phyloP scores from a whole-genome alignment of 2,329 filamentous ascomycete genomes.

The Piedraia hortae region DNA sequence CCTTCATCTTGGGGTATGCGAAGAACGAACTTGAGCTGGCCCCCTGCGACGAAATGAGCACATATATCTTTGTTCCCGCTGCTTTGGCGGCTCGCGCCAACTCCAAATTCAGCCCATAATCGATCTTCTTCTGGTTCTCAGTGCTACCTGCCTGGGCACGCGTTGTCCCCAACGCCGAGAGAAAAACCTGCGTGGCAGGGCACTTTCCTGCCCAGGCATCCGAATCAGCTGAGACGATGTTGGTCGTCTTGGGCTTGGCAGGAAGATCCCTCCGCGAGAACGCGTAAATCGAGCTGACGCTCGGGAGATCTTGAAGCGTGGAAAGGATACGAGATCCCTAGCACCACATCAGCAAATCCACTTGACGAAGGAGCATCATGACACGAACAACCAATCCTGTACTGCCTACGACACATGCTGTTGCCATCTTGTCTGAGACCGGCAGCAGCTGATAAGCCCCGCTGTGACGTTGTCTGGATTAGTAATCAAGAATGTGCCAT shows the following conservation, averaged over 20 bases:
- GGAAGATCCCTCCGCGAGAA: slow-evolving; percentile 37
- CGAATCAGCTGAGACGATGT: slow-evolving; percentile 40
- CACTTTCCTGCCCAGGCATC: slow-evolving; percentile 34
- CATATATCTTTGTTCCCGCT: slow-evolving; percentile 43
- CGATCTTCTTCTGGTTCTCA: slow-evolving; percentile 60
- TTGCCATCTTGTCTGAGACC: slow-evolving; percentile 15
- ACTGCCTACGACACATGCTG: slow-evolving; percentile 30
- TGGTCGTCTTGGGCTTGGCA: slow-evolving; percentile 30
- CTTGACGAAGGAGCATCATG: slow-evolving; percentile 1
- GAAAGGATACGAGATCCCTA: slow-evolving; percentile 49
- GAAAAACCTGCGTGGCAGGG: slow-evolving; percentile 39
- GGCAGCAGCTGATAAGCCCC: too few species aligned
- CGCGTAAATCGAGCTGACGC: slow-evolving; percentile 29
- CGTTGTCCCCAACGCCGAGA: slow-evolving; percentile 61
- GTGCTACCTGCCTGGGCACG: slow-evolving; percentile 45
- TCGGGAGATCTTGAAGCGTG: slow-evolving; percentile 26
- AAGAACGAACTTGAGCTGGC: slow-evolving; percentile 26
- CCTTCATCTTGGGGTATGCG: slow-evolving; percentile 43
- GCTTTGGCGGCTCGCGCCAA: slow-evolving; percentile 48
- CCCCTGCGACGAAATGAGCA: slow-evolving; percentile 39
- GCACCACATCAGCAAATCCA: slow-evolving; percentile 7
- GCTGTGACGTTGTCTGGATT: too few species aligned
- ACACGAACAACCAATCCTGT: slow-evolving; percentile 31
- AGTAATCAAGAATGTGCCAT: too few species aligned
- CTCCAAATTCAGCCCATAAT: slow-evolving; percentile 62